phyloP scores from a whole-genome alignment of 352 stramenopile genomes.

The Globisporangium nagaii region DNA sequence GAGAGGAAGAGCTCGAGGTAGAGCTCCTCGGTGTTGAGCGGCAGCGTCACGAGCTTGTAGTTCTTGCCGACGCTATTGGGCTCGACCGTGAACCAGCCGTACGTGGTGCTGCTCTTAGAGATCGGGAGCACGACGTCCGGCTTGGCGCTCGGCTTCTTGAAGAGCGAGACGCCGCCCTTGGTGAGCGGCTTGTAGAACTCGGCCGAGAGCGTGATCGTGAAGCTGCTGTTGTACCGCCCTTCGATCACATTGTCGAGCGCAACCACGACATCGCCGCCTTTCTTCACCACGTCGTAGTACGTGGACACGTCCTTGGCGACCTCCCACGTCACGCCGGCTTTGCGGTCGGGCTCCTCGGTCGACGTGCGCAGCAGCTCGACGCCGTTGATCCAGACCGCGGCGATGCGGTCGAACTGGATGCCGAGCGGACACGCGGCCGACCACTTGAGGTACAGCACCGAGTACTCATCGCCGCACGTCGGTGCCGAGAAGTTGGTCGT shows the following conservation, averaged over 20 bases:
- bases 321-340: constrained; percentile 40
- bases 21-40: constrained; percentile 55
- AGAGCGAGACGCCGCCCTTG: constrained; percentile 13
- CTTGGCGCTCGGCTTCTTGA: constrained; percentile 4
- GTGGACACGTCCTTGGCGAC: constrained; percentile 63
- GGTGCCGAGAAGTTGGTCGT: constrained; percentile 30
- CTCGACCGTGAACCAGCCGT: constrained; percentile 66
- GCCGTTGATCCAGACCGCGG: constrained; percentile 65
- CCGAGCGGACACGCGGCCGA: constrained; percentile 29
- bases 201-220: constrained; percentile 44
- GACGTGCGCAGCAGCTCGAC: constrained; percentile 71
- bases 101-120: constrained; percentile 37
- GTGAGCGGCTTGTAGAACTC: constrained; percentile 46
- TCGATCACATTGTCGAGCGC: constrained; percentile 67
- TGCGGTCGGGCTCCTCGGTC: constrained; percentile 53
- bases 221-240: constrained; percentile 52
- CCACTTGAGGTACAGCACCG: constrained; percentile 57
- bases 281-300: constrained; percentile 44
- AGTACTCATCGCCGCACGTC: constrained; percentile 38
- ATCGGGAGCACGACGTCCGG: constrained; percentile 40
- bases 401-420: constrained; percentile 70
- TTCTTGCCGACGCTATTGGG: constrained; percentile 31
- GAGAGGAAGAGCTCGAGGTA: constrained; percentile 66
- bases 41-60: constrained; percentile 36
- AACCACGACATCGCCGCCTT: constrained; percentile 48